These are phyloP conservation scores for Rhodocollybia butyracea DNA, from an alignment of 768 basidiomycete species.

Conservation along the genomic window DNA sequence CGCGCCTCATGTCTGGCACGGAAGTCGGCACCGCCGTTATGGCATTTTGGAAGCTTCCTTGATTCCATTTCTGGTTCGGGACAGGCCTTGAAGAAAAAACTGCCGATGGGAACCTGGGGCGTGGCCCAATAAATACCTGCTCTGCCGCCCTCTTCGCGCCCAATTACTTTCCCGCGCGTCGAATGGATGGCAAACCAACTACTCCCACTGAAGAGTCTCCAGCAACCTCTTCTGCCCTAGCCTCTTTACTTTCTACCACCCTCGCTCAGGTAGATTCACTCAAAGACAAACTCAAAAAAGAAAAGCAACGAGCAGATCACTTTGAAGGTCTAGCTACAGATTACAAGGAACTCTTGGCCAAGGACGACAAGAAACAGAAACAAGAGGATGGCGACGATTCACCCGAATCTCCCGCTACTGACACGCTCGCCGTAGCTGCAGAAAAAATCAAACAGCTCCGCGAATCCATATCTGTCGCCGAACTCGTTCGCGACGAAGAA, in stretches of 20 bases:
- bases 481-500: constrained; percentile 3
- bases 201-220: background rate
- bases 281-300: background rate
- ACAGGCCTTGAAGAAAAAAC: background rate
- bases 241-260: constrained; percentile 1
- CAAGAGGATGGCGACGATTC: background rate
- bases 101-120: constrained; percentile 7
- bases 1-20: constrained; percentile 4
- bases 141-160: constrained; percentile 8
- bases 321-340: constrained; percentile 2
- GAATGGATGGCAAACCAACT: background rate
- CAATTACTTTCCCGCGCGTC: background rate
- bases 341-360: background rate
- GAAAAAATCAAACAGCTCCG: constrained; percentile 2
- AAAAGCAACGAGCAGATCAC: background rate
- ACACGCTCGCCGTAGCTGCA: background rate
- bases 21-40: constrained; percentile 6
- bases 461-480: background rate
- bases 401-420: background rate
- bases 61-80: constrained; percentile 5
- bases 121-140: constrained; percentile 6
- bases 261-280: background rate
- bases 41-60: constrained; percentile 2
- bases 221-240: background rate
- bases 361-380: background rate